phyloP scores from a whole-genome alignment of 805 yeast genomes.

The Metschnikowia gruessii region DNA sequence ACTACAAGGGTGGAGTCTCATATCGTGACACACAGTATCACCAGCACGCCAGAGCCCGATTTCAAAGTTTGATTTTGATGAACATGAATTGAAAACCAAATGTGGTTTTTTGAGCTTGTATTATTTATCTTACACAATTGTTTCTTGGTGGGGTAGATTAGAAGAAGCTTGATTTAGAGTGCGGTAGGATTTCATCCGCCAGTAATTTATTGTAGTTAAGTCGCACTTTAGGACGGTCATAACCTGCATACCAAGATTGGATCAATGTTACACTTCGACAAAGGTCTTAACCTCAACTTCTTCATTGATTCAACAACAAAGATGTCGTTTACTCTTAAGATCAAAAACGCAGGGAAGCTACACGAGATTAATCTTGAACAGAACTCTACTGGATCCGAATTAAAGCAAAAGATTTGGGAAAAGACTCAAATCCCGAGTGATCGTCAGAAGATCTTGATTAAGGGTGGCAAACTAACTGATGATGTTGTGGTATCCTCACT shows the following conservation, averaged over 20 bases:
- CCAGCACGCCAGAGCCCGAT: no score
- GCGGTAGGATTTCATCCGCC: no score
- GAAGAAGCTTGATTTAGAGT: no score
- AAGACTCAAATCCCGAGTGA: conserved; percentile 81
- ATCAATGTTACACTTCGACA: neutral
- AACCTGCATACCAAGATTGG: neutral
- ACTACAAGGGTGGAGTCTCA: no score
- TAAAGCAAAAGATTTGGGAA: conserved; percentile 68
- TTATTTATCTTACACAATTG: no score
- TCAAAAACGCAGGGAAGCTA: conserved; percentile 44
- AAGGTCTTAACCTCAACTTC: neutral
- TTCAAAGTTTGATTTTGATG: no score
- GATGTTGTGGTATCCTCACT: conserved; percentile 53
- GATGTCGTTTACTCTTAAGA: conserved; percentile 21
- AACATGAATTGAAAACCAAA: no score
- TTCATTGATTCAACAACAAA: neutral
- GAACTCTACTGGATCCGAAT: conserved; percentile 53
- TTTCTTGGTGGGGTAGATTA: no score
- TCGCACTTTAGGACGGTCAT: no score
- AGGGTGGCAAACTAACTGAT: conserved; percentile 84
- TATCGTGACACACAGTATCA: no score
- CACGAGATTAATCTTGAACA: conserved; percentile 45
- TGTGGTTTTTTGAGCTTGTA: no score
- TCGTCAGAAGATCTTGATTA: conserved; percentile 86
- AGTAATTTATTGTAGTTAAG: no score